phyloP scores from a whole-genome alignment of 805 yeast species.

The Saccharomycopsis selenospora region DNA sequence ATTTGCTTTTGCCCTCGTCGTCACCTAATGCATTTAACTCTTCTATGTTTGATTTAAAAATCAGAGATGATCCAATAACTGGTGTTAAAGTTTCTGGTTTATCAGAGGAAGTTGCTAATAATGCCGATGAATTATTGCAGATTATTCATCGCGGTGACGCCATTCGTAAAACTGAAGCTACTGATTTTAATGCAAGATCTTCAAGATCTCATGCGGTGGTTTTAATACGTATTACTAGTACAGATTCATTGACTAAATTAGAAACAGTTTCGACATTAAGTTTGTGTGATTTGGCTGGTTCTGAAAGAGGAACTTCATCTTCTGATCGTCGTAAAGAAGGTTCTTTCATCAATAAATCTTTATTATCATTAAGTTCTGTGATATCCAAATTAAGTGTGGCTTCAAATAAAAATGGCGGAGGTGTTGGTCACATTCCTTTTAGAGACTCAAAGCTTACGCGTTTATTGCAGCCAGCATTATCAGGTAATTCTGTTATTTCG shows the following conservation, averaged over 20 bases:
- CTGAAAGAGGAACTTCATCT: constrained; percentile 69
- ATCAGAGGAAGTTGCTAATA: constrained; percentile 48
- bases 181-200: constrained; percentile 81
- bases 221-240: constrained; percentile 49
- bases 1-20: constrained; percentile 45
- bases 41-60: constrained; percentile 46
- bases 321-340: constrained; percentile 87
- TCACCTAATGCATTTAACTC: constrained; percentile 10
- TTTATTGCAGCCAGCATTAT: constrained; percentile 81
- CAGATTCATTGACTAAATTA: constrained; percentile 34
- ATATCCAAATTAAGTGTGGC: constrained; percentile 62
- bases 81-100: constrained; percentile 77
- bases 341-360: constrained; percentile 82
- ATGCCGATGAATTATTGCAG: constrained; percentile 52
- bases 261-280: constrained; percentile 55
- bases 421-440: constrained; percentile 72
- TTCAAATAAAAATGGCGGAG: constrained; percentile 22
- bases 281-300: constrained; percentile 92
- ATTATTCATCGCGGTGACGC: constrained; percentile 64
- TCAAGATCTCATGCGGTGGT: constrained; percentile 91
- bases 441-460: constrained; percentile 91
- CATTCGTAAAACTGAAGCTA: constrained; percentile 73
- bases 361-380: constrained; percentile 87
- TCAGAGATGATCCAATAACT: constrained; percentile 65
- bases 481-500: constrained; percentile 78